Evolutionary conservation across 768 basidiomycete genomes (phyloP), one percentile per base, ranked within the genome.

Genomic region (Chalciporus pseudorubinellus): DNA sequence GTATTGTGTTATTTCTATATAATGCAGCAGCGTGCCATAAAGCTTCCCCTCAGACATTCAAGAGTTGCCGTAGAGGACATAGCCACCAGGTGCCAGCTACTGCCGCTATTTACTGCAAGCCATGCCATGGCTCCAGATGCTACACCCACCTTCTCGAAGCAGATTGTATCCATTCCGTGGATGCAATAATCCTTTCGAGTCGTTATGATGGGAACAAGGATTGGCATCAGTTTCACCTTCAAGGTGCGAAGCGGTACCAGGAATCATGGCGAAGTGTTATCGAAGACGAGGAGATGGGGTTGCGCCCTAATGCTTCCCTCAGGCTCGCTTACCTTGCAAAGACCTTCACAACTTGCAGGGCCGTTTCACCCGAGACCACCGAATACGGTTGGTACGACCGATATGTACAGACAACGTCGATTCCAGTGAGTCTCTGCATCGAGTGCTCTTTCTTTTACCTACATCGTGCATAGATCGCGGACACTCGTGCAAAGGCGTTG

Each of bases 311-410:
- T 67, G 41, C 59, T 51, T 50, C 56, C 38, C 54, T 69, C 61
- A 58, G 75, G 43, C 73, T 84, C 24, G 69, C 70, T 6, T 61
- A 78, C 39, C 67, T 77, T 19, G 81, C 87, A 10, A 63, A 72
- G 47, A 70, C 67, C 19, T 87, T 79, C 56, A 59, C 55, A 9
- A 66, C 67, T 31, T 83, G 81, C 60, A 75, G 69, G 39, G 79
- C 85, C 2, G 48, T 77, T 14, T 76, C 77, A 53, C 38, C 56
- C 9, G 57, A 66, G 8, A 65, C 65, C 28, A 70, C 75, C n/a
- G 66, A 61, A 39, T 63, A 65, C 19, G 88, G 87, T 4, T 89
- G 81, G 79, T 89, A 89, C 57, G 87, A 90, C 52, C 59, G 61
- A 48, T 63, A 59, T 44, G 50, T 50, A 38, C 62, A 61, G 50